Percentiles rank a stretch among this genome's conserved stretches.
These are phyloP conservation scores for Pulicaria dysenterica DNA, from an alignment of 129 eudicot species.

Conservation along the genomic window DNA sequence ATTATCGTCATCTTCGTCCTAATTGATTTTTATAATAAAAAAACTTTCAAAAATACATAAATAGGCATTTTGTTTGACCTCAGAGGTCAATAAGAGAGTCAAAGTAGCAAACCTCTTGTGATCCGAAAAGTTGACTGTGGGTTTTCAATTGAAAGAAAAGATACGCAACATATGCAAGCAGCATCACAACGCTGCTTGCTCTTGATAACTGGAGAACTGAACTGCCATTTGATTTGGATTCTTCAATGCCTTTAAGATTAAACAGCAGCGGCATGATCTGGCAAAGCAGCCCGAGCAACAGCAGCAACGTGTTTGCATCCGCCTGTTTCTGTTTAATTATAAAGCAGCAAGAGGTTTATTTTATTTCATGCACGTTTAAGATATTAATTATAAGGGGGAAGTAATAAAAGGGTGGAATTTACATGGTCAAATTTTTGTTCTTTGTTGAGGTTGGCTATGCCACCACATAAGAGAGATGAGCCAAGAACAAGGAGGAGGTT, in stretches of 20 bases:
- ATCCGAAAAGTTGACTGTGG: slow-evolving; percentile 66
- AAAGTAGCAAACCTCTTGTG: slow-evolving; percentile 51
- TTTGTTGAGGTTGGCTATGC: slow-evolving; percentile 62
- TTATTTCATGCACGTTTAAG: not conserved
- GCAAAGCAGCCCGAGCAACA: slow-evolving; percentile 74
- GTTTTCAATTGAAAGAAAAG: slow-evolving; percentile 80
- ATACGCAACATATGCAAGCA: slow-evolving; percentile 67
- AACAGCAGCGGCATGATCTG: slow-evolving; percentile 74
- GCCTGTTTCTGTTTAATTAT: slow-evolving; percentile 63
- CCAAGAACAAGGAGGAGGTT: slow-evolving; percentile 95
- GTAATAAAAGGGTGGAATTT: slow-evolving; percentile 8
- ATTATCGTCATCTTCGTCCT: slow-evolving; percentile 44
- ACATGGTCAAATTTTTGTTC: slow-evolving; percentile 82
- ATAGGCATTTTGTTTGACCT: slow-evolving; percentile 6
- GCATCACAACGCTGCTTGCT: slow-evolving; percentile 67
- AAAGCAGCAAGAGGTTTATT: not conserved
- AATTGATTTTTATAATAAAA: slow-evolving; percentile 3
- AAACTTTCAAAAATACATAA: not conserved
- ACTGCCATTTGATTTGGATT: not conserved
- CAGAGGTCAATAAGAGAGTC: slow-evolving; percentile 17
- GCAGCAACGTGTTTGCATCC: slow-evolving; percentile 62
- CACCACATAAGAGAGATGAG: slow-evolving; percentile 81
- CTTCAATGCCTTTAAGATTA: slow-evolving; percentile 24
- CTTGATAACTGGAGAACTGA: slow-evolving; percentile 63
- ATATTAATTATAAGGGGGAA: not conserved